Percentiles rank a stretch among this genome's conserved stretches.
Evolutionary conservation across 129 eudicot genomes (phyloP).

Genomic region (Pulicaria dysenterica): DNA sequence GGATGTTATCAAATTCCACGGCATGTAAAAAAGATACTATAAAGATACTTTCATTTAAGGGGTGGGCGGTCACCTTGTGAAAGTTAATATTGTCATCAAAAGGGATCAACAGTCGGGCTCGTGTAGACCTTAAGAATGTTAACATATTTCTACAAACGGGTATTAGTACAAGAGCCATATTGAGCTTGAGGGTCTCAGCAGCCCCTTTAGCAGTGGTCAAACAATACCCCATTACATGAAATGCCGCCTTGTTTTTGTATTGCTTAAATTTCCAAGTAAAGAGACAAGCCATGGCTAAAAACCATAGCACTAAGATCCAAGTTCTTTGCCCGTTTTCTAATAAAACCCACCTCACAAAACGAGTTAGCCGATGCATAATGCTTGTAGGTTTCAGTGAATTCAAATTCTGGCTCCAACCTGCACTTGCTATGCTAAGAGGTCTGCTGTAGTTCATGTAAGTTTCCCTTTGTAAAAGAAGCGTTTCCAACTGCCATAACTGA

Average conservation of each 20-base stretch:
- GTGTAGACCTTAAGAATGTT: slow-evolving; percentile 79
- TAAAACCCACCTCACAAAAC: slow-evolving; percentile 41
- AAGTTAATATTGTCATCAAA: slow-evolving; percentile 91
- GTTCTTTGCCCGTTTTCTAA: slow-evolving; percentile 88
- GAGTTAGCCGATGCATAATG: slow-evolving; percentile 41
- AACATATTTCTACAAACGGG: slow-evolving; percentile 87
- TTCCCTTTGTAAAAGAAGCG: slow-evolving; percentile 83
- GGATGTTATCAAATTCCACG: slow-evolving; percentile 8
- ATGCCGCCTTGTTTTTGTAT: slow-evolving; percentile 66
- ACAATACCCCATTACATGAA: slow-evolving; percentile 94
- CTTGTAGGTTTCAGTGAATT: slow-evolving; percentile 39
- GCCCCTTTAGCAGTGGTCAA: slow-evolving; percentile 94
- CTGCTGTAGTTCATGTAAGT: slow-evolving; percentile 86
- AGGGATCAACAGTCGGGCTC: slow-evolving; percentile 72
- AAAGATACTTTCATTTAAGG: slow-evolving; percentile 6
- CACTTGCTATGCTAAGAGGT: slow-evolving; percentile 73
- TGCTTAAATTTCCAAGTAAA: slow-evolving; percentile 88
- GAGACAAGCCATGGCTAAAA: slow-evolving; percentile 64
- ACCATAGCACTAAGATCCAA: slow-evolving; percentile 80
- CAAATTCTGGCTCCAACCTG: slow-evolving; percentile 80
- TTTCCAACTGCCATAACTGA: slow-evolving; percentile 98
- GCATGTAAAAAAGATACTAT: background rate
- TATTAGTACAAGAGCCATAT: slow-evolving; percentile 92
- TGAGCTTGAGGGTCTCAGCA: slow-evolving; percentile 91
- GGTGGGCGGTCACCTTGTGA: slow-evolving; percentile 61